Evolutionary conservation across 2,329 filamentous ascomycete species (phyloP), one percentile per base, ranked within the genome.

Genomic region (Pestalotiopsis sp.): DNA sequence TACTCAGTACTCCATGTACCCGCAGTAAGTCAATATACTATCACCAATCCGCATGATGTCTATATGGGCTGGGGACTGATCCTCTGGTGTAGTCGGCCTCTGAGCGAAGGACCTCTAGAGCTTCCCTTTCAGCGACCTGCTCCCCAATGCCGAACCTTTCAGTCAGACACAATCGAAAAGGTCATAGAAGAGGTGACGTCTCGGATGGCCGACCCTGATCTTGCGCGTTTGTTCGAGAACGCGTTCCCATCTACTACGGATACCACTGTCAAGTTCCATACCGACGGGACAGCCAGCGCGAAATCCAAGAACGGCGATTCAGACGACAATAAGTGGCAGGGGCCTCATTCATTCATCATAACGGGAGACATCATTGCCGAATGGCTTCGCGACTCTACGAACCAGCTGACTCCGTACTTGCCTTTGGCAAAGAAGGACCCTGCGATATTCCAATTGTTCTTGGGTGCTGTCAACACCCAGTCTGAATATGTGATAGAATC

Each of bases 391-490:
- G 94, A 97, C 80, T 97, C 93, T 12, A 97, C 94, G 12, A 98
- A 98, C 80, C 96, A 99, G 80, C 82, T 99, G 66, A 89, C 92
- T 1, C 95, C 96, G 66, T 99, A 99, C 77, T 95, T 98, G 77
- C 83, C 88, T 0, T 84, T 99, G 27, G 92, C 95, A 2, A 93
- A 90, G 75, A 93, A 93, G 71, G 95, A 98, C 76, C 88, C 89
- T 52, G 87, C 87, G 57, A 91, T 99, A 64, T 90, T 91, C 77
- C 91, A 88, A 71, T 84, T 99, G 66, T 94, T 99, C 31, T 84
- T 97, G 1, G 96, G 96, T 25, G 95, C 95, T 57, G 97, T 98
- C 82, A 97, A 97, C 79, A 98, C 96, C 0, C 96, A 99, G 81
- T 88, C 93, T 17, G 95, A 98, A 80, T 98, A 94, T 76, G 93